Base-by-base conservation (phyloP, 2,329 filamentous ascomycete species). In the Podosphaera leucotricha region DNA sequence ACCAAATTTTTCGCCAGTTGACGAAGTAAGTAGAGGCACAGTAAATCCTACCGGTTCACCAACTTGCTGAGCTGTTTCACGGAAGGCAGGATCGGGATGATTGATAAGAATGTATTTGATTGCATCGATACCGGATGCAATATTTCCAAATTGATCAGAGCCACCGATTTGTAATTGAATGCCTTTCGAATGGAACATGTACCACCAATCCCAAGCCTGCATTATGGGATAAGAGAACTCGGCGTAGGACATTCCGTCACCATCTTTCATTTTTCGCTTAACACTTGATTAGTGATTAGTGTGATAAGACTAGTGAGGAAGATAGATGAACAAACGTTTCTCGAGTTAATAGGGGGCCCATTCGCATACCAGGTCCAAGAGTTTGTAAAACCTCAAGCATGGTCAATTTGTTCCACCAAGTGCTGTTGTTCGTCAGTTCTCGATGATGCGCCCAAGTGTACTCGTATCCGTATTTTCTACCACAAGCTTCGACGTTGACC, bases 121-220 rank as follows among this genome's bases (percentile, higher is more conserved):
- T 2, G 80, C 73, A 47, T 94, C 83, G 56, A 90, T 78, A 41
- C 90, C 90, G 11, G 86, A 77, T 22, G 92, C 71, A 50, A 98
- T 95, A 61, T 98, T 98, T 49, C 90, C 90, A 58, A 79, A 95
- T 62, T 98, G 90, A 58, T 98, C 90, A 6, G 85, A 85, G 35
- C 90, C 90, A 46, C 90, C 90, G 43, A 98, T 82, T 62, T 98
- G 85, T 58, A 95, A 71, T 56, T 86, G 78, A 8, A 85, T 68
- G 41, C 70, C 67, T 43, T 68, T 70, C 20, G 68, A 66, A 40
- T 72, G 68, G 48, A 81, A 92, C 63, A 95, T 70, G 52, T 81
- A 70, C 82, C 83, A 95, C 73, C 86, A 98, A 59, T 98, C 90
- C 80, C 86, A 95, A 19, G 80, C 85, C 59, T 98, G 90, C 54